phyloP scores from a whole-genome alignment of 1,284 basidiomycete genomes.

The Ganoderma lingzhi region DNA sequence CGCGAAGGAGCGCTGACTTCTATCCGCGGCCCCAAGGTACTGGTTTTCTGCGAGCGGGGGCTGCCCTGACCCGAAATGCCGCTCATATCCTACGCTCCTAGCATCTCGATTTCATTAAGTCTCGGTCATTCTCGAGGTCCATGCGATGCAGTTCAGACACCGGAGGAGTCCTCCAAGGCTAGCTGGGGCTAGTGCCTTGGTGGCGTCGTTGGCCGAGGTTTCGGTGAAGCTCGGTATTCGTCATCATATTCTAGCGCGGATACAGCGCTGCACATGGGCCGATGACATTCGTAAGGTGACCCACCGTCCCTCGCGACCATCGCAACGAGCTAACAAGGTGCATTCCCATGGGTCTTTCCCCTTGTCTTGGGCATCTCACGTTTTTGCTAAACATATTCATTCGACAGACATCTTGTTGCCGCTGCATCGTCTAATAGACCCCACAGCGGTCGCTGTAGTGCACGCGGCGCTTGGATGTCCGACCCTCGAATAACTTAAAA shows the following conservation, averaged over 20 bases:
- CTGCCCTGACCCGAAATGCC: neutral
- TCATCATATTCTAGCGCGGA: slow-evolving; percentile 17
- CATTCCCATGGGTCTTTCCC: slow-evolving; percentile 22
- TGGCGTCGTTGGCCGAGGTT: slow-evolving; percentile 1
- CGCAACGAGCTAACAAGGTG: slow-evolving; percentile 17
- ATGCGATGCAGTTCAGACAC: slow-evolving; percentile 3
- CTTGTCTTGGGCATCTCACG: slow-evolving; percentile 29
- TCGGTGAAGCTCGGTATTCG: slow-evolving; percentile 7
- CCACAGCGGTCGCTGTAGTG: slow-evolving; percentile 20
- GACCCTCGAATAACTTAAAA: slow-evolving; percentile 21
- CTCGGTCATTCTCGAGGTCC: neutral
- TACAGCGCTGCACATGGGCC: slow-evolving; percentile 9
- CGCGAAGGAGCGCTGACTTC: slow-evolving; percentile 1
- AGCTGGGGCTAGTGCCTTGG: slow-evolving; percentile 4
- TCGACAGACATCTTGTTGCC: slow-evolving; percentile 10
- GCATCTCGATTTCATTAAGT: slow-evolving; percentile 11
- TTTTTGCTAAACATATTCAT: slow-evolving; percentile 20
- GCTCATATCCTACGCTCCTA: neutral
- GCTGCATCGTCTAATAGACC: slow-evolving; percentile 19
- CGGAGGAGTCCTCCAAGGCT: neutral
- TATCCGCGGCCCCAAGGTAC: slow-evolving; percentile 5
- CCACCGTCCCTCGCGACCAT: slow-evolving; percentile 24
- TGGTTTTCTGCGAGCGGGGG: neutral
- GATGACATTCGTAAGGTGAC: slow-evolving; percentile 13
- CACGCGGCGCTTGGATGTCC: slow-evolving; percentile 14